Base-by-base conservation (phyloP, 495 filamentous ascomycete species). In the Aspergillus affinis region DNA sequence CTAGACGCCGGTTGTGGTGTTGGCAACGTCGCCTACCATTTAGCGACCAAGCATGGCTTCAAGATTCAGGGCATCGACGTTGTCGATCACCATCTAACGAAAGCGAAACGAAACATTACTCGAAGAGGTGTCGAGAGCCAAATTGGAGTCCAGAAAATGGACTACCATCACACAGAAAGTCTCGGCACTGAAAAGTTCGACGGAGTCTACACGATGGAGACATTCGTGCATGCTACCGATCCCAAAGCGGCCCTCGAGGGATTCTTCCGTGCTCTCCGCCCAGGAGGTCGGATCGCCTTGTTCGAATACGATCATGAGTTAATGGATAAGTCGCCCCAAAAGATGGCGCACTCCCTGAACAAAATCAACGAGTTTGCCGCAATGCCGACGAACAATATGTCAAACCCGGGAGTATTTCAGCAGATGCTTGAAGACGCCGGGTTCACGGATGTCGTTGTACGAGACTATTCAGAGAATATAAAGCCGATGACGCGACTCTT, bases 171-270 rank as follows among this genome's bases (percentile, higher is more conserved):
- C 59, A 70, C 85, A 0, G 70, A 79, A 9, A 56, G 54, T 13
- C 70, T 81, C 36, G 57, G 61, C 7, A 52, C 61, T 36, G 63
- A 65, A 10, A 77, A 73, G 0, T 76, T 81, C 55, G 80, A 86
- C 59, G 83, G 83, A 18, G 63, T 80, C 52, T 86, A 85, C 63
- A 85, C 81, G 3, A 83, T 84, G 78, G 82, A 86, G 61, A 85
- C 81, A 0, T 78, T 85, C 46, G 81, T 84, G 6, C 82, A 86
- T 61, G 81, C 84, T 7, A 82, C 75, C 1, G 76, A 85, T 20
- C 77, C 78, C 7, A 62, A 74, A 55, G 73, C 70, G 12, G 81
- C 76, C 6, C 59, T 83, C 18, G 55, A 61, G 3, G 72, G 76
- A 23, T 85, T 85, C 67, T 74, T 73, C 64, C 77, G 78, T 44